Conservation (phyloP, 179 eudicot genomes). For the Carnegiea gigantea region DNA sequence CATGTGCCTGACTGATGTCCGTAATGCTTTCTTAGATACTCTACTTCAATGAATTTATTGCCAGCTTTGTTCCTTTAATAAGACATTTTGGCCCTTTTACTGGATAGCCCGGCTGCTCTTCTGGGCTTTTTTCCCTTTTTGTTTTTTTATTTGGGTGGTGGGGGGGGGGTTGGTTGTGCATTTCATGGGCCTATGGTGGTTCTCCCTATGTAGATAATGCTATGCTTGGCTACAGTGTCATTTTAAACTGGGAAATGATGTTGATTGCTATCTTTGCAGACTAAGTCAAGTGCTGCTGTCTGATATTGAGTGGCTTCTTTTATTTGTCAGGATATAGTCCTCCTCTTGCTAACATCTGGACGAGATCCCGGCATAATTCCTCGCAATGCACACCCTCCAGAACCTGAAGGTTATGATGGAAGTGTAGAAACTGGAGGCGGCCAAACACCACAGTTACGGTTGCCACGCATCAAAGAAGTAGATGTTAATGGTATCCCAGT, state of each 20-base stretch:
- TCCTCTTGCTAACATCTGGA: constrained; percentile 59
- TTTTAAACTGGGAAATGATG: neutral
- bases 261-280: neutral
- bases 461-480: constrained; percentile 67
- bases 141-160: too few relatives aligned
- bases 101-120: too few relatives aligned
- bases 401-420: constrained; percentile 55
- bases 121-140: too few relatives aligned
- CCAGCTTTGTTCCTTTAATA: too few relatives aligned
- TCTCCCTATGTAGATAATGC: neutral
- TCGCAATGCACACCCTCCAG: constrained; percentile 73
- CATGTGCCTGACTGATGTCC: too few relatives aligned
- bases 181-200: neutral
- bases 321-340: constrained; percentile 42
- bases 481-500: constrained; percentile 64
- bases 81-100: too few relatives aligned
- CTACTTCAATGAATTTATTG: too few relatives aligned
- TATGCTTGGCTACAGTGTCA: neutral
- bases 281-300: neutral
- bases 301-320: constrained; percentile 5
- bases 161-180: neutral
- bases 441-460: constrained; percentile 48
- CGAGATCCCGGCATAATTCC: constrained; percentile 84
- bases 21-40: too few relatives aligned
- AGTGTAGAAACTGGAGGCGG: constrained; percentile 40